Base-by-base conservation (phyloP, 768 basidiomycete genomes). In the Pleurotus salmoneostramineus region DNA sequence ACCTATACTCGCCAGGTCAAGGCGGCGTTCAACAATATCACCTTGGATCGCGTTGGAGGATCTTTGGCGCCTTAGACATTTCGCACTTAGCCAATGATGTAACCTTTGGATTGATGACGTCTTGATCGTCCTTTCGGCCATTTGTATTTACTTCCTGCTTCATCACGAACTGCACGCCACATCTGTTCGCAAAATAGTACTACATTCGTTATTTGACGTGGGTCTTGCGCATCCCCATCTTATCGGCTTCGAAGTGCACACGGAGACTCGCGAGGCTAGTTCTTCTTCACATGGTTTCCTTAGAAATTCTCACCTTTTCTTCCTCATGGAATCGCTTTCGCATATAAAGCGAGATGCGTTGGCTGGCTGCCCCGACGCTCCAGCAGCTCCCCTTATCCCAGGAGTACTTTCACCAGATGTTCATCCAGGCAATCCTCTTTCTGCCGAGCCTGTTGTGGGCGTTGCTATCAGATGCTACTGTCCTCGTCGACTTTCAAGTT, bases 401-500 rank as follows among this genome's bases (percentile, higher is more conserved):
- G 27, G 15, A 12, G 11, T 7, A n/a, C 3, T 43, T 14, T 12
- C n/a, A 17, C 36, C 10, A 43, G 52, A 55, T 55, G 52, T 40
- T 42, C 8, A n/a, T 43, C 6, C 40, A 55, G 32, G 27, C 36
- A 2, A 42, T 40, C 63, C 44, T 45, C 14, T 17, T 40, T 7
- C 33, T 48, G 35, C 32, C 31, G 45, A 50, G 36, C 15, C 33
- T 32, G n/a, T 34, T 21, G 27, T 32, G 46, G 17, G 11, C 15
- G 7, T 17, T 32, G 8, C 34, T 55, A 14, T 43, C 52, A 14
- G 43, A 72, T 62, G 67, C 81, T 72, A 64, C 77, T 72, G 75
- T 84, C 72, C 68, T 91, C 2, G 74, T 76, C 60, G 75, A 74
- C 66, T 91, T 91, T 66, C 88, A 90, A 68, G 87, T 91, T 52